Conservation (phyloP, 2,329 filamentous ascomycete genomes). For the Ophiosphaerella korrae region DNA sequence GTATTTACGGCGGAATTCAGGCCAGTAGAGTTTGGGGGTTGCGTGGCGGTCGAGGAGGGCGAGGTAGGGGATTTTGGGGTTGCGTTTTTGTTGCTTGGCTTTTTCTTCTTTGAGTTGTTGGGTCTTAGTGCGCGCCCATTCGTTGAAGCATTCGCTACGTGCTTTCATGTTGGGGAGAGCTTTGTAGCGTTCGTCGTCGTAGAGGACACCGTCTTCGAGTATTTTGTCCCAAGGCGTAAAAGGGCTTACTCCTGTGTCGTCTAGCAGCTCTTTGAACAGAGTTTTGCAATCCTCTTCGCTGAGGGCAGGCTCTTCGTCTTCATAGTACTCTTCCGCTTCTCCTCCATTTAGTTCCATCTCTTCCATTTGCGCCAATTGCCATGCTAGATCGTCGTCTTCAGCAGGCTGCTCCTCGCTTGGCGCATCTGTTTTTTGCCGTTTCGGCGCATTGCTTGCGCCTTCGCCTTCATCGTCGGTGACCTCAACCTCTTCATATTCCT, state of each 20-base stretch:
- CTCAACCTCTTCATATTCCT: conserved; percentile 79
- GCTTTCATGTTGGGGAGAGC: conserved; percentile 79
- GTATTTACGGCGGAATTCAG: conserved; percentile 92
- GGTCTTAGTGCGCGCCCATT: conserved; percentile 81
- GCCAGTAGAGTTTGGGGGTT: conserved; percentile 93
- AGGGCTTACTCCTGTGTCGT: conserved; percentile 81
- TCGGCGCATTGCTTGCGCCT: conserved; percentile 52
- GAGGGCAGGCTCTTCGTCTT: conserved; percentile 73
- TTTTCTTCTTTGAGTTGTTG: conserved; percentile 72
- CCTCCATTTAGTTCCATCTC: conserved; percentile 78
- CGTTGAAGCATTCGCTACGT: conserved; percentile 80
- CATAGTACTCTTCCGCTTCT: conserved; percentile 66
- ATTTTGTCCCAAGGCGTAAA: conserved; percentile 92
- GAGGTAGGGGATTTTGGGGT: conserved; percentile 83
- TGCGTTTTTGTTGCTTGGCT: conserved; percentile 76
- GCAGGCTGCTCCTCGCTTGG: conserved; percentile 56
- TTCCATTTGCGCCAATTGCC: conserved; percentile 88
- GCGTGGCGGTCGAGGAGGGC: conserved; percentile 80
- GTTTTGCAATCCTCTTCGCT: conserved; percentile 76
- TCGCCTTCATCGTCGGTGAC: conserved; percentile 65
- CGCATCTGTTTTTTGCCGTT: conserved; percentile 55
- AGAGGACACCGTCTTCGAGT: conserved; percentile 77
- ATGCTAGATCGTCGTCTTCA: conserved; percentile 91
- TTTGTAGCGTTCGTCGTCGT: conserved; percentile 87
- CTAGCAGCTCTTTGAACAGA: conserved; percentile 83